phyloP scores from a whole-genome alignment of 768 basidiomycete species.

The Collybia nuda region DNA sequence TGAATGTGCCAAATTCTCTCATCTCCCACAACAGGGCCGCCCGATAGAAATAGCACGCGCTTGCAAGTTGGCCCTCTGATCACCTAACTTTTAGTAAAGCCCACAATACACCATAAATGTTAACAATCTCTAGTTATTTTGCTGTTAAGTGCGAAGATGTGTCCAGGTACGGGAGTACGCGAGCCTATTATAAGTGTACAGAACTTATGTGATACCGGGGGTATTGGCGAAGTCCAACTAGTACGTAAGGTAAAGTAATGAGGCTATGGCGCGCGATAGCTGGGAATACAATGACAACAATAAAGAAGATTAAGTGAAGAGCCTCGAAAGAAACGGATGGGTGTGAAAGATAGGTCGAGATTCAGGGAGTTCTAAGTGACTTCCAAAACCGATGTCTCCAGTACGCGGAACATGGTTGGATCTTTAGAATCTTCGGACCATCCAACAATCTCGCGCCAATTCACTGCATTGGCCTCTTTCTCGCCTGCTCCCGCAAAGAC shows the following conservation, averaged over 20 bases:
- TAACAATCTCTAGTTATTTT: too few species aligned
- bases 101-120: too few species aligned
- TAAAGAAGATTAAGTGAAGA: too few species aligned
- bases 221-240: neutral
- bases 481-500: constrained; percentile 78
- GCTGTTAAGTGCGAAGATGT: neutral
- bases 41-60: too few species aligned
- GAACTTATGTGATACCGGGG: neutral
- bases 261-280: neutral
- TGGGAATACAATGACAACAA: too few species aligned
- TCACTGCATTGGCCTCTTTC: constrained; percentile 79
- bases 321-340: too few species aligned
- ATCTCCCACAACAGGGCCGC: too few species aligned
- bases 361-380: constrained; percentile 36
- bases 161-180: neutral
- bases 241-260: neutral
- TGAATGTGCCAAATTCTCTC: too few species aligned
- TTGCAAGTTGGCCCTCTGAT: too few species aligned
- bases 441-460: constrained; percentile 80
- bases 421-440: constrained; percentile 86
- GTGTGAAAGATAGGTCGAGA: too few species aligned
- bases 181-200: neutral
- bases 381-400: constrained; percentile 81
- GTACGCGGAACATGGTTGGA: constrained; percentile 66
- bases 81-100: too few species aligned